Evolutionary conservation across 495 filamentous ascomycete genomes (phyloP), one percentile per base, ranked within the genome.

Genomic region (Podospora appendiculata): DNA sequence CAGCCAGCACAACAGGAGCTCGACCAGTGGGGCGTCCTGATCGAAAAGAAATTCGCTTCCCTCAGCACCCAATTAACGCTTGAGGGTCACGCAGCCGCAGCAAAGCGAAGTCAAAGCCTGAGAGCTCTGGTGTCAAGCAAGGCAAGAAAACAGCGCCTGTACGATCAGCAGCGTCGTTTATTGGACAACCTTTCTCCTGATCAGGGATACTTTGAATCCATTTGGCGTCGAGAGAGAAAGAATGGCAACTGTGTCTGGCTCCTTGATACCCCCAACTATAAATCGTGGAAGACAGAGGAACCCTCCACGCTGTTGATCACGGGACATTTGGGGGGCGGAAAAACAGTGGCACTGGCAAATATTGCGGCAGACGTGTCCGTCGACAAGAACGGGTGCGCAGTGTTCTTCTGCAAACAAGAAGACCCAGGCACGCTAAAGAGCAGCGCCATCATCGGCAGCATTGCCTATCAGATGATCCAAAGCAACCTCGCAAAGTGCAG

Each of bases 361-460:
- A 54, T 54, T 32, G 38, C 25, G 6, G 10, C 52, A 0, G 52
- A 54, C 8, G 4, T 17, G 13, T 0, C 7, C 1, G n/a, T 41
- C 11, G 19, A 1, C 1, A 14, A 54, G 14, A 32, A 8, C 2
- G 14, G 16, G 1, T 38, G 9, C 19, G 45, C 45, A 3, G 16
- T 35, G 1, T 53, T 53, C n/a, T 48, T 53, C 25, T 53, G 51
- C 25, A 53, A 48, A 38, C n/a, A 0, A 0, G 52, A 54, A 19
- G 52, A 54, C 3, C 32, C 35, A 10, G 10, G 5, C 13, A 50
- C 39, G 18, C 39, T 42, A 0, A 38, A 18, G 12, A 16, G 47
- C 2, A 8, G 6, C 1, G 42, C 13, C 0, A 54, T 54, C 4
- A 11, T 50, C 14, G 52, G 52, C 0, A 54, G 52, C 11, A 43